Evolutionary conservation across 495 filamentous ascomycete species (phyloP), one percentile per base, ranked within the genome.

Genomic region (Trichocladium antarcticum): DNA sequence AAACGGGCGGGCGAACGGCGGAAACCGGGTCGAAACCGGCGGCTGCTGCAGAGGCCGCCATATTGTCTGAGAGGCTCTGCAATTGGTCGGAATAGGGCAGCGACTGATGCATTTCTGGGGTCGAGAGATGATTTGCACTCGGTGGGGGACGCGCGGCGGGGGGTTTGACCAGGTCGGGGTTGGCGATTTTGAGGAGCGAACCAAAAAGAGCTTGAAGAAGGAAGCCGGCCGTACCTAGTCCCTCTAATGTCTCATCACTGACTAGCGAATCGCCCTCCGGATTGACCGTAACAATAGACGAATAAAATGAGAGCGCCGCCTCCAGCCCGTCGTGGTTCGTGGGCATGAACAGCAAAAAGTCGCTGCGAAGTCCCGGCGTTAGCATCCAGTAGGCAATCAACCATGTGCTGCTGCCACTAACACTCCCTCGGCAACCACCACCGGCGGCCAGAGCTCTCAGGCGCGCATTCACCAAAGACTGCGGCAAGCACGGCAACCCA

Each of bases 281-380:
- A 65, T 89, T 95, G 60, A 98, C 74, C 65, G 83, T 89, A 60
- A 93, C 81, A 55, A 92, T 85, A 19, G 87, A 84, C 31, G 84
- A 82, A 67, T 94, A 98, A 68, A 95, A 97, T 45, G 87, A 87
- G 49, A 96, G 73, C 34, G 95, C 85, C 42, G 87, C 82, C 60
- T 79, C 79, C n/a, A 98, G 71, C 20, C 74, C 75, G 37, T 70
- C 53, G 51, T 84, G 78, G 28, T 50, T 44, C 17, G 47, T 44
- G 27, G 92, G 89, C 51, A 97, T 82, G 68, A 98, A 98, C 41
- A 98, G 81, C 7, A 98, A 76, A 66, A 97, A 97, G 66, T 97
- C 83, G 54, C 92, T 95, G 45, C 31, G 34, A 47, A 46, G 15
- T 10, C 19, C 9, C 16, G 41, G 22, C 49, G 38, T 54, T 37